A percentile compares a stretch with the other conserved stretches of the same genome.
phyloP scores from a whole-genome alignment of 2,329 filamentous ascomycete species.

The Aureobasidium subglaciale region DNA sequence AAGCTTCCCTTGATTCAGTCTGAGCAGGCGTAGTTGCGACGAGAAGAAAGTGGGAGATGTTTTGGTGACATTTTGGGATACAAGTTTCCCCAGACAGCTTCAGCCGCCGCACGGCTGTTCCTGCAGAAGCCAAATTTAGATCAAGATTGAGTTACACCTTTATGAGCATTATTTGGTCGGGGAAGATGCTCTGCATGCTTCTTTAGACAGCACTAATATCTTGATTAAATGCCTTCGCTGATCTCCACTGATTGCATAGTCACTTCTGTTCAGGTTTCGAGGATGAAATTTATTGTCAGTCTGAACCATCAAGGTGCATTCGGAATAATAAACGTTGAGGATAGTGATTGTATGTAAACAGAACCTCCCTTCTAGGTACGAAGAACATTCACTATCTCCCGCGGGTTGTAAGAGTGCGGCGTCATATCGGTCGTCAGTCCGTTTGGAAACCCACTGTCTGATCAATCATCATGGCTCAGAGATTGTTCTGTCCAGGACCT shows the following conservation, averaged over 20 bases:
- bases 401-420: no score
- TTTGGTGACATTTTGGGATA: neutral
- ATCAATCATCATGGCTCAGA: neutral
- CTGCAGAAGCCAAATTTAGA: conserved; percentile 13
- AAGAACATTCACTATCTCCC: no score
- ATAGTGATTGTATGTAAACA: no score
- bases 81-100: conserved; percentile 6
- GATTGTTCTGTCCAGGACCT: conserved; percentile 9
- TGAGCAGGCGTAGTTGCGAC: neutral
- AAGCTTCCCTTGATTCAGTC: no score
- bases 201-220: no score
- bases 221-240: neutral
- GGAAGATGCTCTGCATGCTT: no score
- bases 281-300: no score
- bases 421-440: no score
- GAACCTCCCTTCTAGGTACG: no score
- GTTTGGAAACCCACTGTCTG: neutral
- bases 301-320: neutral
- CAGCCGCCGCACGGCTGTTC: neutral
- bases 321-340: neutral
- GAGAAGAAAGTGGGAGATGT: neutral
- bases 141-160: neutral
- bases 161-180: neutral
- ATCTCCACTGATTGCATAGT: no score
- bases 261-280: no score